These are phyloP conservation scores for Pseudonectria foliicola DNA, from an alignment of 2,329 filamentous ascomycete species.

Conservation along the genomic window DNA sequence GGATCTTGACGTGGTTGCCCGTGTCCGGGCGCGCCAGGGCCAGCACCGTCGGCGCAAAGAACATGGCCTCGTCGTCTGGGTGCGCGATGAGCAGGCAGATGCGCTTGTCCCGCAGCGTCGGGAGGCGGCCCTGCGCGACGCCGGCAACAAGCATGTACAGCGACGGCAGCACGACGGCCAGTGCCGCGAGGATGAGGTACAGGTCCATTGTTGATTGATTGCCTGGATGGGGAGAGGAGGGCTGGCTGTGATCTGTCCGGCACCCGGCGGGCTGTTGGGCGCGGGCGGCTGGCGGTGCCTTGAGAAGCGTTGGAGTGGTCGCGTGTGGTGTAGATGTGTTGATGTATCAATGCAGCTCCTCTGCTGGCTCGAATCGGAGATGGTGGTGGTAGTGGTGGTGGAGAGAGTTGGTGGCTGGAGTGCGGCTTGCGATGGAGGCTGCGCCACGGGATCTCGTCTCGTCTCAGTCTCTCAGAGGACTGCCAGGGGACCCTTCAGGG, in stretches of 20 bases:
- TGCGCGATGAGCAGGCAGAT: conserved; percentile 93
- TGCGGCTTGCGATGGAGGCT: no score
- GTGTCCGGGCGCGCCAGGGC: conserved; percentile 72
- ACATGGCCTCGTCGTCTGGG: conserved; percentile 99
- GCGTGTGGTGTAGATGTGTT: no score
- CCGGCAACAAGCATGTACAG: conserved; percentile 47
- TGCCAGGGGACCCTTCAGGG: no score
- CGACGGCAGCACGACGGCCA: conserved; percentile 35
- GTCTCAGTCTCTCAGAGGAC: no score
- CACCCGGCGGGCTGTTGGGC: neutral
- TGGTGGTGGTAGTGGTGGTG: no score
- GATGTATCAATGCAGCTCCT: no score
- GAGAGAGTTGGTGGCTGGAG: no score
- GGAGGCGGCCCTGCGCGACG: conserved; percentile 47
- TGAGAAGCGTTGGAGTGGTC: neutral
- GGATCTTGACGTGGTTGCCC: conserved; percentile 87
- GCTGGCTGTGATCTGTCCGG: conserved; percentile 2
- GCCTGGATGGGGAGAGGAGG: neutral
- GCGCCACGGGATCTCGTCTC: no score
- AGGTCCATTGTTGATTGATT: conserved; percentile 13
- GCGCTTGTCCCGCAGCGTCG: conserved; percentile 69
- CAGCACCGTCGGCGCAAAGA: conserved; percentile 85
- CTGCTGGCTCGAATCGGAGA: no score
- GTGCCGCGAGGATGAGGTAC: conserved; percentile 18
- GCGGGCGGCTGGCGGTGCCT: conserved; percentile 2